Base-by-base conservation (phyloP, 1,139 yeast genomes). In the Blastobotrys serpentis region DNA sequence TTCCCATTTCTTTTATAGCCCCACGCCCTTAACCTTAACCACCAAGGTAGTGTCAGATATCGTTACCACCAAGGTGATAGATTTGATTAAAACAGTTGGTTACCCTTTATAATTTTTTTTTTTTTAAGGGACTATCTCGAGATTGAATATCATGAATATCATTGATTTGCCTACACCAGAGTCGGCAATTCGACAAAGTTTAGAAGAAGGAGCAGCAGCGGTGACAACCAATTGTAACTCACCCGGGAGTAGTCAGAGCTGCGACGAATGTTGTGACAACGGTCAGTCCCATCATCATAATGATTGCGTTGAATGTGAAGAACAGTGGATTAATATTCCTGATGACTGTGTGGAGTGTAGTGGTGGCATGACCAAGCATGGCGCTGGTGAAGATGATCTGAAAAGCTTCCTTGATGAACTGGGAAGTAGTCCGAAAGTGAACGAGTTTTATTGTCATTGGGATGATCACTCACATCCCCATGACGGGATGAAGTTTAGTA, bases 401-500 rank as follows among this genome's bases (percentile, higher is more conserved):
- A 7, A 6, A 14, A 6, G 32, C 13, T 29, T 29, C 32, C 32
- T 29, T 6, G 32, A 29, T 14, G 32, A 29, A 14, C 32, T 29
- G 4, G 32, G 32, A 29, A 29, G 13, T 14, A 29, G 32, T 11
- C 32, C 32, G 14, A 29, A 29, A 14, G n/a, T 29, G 7, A 29
- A 11, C 32, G 32, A 29, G 32, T 29, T 62, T 13, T 65, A 65
- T 52, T 67, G 71, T 48, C 71, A 67, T 51, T 67, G 71, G 71
- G 68, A 63, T 40, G 59, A 61, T 39, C 67, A 65, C 37, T 56
- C 18, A 6, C 17, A 36, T n/a, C 19, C 23, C 36, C 23, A 60
- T 39, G 62, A 59, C 19, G 62, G 64, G 25, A 62, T 58, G 14
- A 54, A 53, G 29, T 66, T 67, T 48, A 46, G 50, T 34, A 54